Evolutionary conservation across 78 protist species (phyloP).

Genomic region (Dictyostelium firmibasis): DNA sequence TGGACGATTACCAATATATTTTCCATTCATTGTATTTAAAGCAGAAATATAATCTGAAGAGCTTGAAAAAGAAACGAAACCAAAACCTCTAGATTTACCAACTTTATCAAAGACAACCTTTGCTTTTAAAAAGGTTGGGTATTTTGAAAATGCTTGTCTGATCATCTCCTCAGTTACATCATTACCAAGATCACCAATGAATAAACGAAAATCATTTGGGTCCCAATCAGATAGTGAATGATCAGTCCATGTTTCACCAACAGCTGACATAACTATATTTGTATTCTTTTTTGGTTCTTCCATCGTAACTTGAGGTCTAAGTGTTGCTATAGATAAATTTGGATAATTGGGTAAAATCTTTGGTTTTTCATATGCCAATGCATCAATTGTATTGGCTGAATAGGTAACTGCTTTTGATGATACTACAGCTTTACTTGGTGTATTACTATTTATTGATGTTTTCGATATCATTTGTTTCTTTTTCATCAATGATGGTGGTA

Average conservation of each 20-base stretch:
- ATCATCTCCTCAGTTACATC: constrained; percentile 86
- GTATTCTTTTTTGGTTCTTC: constrained; percentile 49
- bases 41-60: constrained; percentile 86
- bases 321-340: not conserved
- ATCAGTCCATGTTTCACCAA: constrained; percentile 87
- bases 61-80: constrained; percentile 82
- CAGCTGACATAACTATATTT: constrained; percentile 40
- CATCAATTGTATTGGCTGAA: constrained; percentile 33
- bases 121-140: constrained; percentile 87
- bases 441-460: not conserved
- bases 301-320: constrained; percentile 56
- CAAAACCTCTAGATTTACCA: constrained; percentile 86
- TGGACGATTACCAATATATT: constrained; percentile 83
- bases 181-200: constrained; percentile 90
- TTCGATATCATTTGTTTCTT: not conserved
- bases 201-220: constrained; percentile 86
- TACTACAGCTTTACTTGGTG: not conserved
- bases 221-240: constrained; percentile 86
- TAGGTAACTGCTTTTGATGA: constrained; percentile 67
- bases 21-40: constrained; percentile 84
- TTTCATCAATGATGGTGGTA: constrained; percentile 24
- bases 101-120: constrained; percentile 78
- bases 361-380: constrained; percentile 18
- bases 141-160: constrained; percentile 60
- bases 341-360: not conserved